These are phyloP conservation scores for Cladosporium halotolerans DNA, from an alignment of 2,329 filamentous ascomycete species.

Conservation along the genomic window DNA sequence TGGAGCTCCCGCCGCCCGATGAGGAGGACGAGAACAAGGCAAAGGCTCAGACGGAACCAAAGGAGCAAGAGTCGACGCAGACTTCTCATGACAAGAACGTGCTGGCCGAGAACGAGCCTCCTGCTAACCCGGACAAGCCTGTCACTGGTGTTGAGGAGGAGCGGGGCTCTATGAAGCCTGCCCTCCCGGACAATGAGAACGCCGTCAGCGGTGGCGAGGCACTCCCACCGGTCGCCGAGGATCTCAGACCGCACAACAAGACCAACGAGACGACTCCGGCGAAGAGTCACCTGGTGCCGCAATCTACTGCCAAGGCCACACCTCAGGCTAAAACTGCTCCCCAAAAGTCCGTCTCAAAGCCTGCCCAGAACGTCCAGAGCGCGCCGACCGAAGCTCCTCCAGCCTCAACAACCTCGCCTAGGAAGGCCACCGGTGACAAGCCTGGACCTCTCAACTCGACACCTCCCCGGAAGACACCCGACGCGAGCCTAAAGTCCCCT, in stretches of 20 bases:
- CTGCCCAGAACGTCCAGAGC: background rate
- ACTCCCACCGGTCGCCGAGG: conserved; percentile 30
- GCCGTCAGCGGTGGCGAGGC: conserved; percentile 35
- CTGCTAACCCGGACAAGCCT: conserved; percentile 41
- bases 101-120: conserved; percentile 21
- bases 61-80: background rate
- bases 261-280: background rate
- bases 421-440: conserved; percentile 9
- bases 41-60: conserved; percentile 8
- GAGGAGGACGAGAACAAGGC: conserved; percentile 15
- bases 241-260: conserved; percentile 15
- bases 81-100: background rate
- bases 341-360: conserved; percentile 9
- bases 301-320: background rate
- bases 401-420: no score
- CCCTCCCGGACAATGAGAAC: conserved; percentile 33
- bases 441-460: conserved; percentile 17
- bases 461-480: conserved; percentile 13
- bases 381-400: no score
- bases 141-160: conserved; percentile 38
- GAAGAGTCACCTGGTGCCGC: conserved; percentile 11
- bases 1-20: background rate
- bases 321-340: conserved; percentile 2
- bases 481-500: conserved; percentile 15
- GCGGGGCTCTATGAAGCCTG: conserved; percentile 35